Conservation (phyloP, 106 monocot species). For the Iris macrosiphon region DNA sequence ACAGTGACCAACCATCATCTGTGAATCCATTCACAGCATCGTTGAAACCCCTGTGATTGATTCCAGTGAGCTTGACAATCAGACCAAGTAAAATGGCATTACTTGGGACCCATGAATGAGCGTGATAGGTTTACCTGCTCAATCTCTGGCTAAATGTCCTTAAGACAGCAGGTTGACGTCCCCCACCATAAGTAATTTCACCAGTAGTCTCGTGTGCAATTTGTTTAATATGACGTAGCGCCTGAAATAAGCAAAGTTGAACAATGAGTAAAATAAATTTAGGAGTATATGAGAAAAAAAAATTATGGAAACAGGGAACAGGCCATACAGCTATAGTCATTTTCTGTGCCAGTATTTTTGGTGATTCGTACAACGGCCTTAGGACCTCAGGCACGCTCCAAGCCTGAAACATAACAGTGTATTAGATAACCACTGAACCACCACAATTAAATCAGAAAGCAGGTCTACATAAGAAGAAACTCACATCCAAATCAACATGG, state of each 20-base stretch:
- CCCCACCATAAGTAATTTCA: slow-evolving; percentile 62
- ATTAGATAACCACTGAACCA: neutral
- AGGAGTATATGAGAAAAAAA: neutral
- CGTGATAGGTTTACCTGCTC: slow-evolving; percentile 38
- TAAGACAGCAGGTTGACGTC: slow-evolving; percentile 70
- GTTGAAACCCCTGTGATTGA: slow-evolving; percentile 51
- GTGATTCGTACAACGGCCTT: slow-evolving; percentile 83
- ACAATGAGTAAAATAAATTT: neutral
- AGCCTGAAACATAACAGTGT: slow-evolving; percentile 31
- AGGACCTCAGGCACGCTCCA: slow-evolving; percentile 90
- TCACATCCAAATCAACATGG: slow-evolving; percentile 87
- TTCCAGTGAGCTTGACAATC: neutral
- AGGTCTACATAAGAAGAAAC: neutral
- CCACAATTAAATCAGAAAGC: neutral
- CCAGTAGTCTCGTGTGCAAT: slow-evolving; percentile 74
- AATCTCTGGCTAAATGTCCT: slow-evolving; percentile 77
- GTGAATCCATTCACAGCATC: slow-evolving; percentile 70
- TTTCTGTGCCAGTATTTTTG: slow-evolving; percentile 82
- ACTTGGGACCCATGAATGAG: neutral
- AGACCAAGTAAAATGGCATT: too few relatives aligned
- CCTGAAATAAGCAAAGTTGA: slow-evolving; percentile 30
- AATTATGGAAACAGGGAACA: neutral
- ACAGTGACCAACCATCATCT: slow-evolving; percentile 44
- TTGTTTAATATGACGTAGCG: slow-evolving; percentile 71
- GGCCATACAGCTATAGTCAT: slow-evolving; percentile 76